Base-by-base conservation (phyloP, 495 filamentous ascomycete genomes). In the Penicillium parvum region DNA sequence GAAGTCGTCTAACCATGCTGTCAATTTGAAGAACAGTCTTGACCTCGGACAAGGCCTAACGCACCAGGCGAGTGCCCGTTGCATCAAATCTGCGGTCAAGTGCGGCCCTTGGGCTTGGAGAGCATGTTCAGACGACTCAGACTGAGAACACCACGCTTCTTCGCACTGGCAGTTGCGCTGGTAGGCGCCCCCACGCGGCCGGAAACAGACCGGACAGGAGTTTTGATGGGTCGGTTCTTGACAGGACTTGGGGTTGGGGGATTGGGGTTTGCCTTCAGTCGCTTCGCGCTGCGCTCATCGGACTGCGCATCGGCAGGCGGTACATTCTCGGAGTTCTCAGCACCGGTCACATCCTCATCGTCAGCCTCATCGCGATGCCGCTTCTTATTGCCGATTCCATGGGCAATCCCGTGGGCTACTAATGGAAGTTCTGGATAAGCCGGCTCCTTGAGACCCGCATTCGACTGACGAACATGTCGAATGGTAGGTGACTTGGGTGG, bases 331-430 rank as follows among this genome's bases (percentile, higher is more conserved):
- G 53, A 21, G 45, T 52, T 25, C 11, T 75, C 58, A 29, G 57
- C 40, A 49, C 81, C 78, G 2, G 81, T 74, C 25, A 79, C 61
- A 10, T 57, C 55, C n/a, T 65, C 61, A 21, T 68, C 65, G 71
- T 52, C 83, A 7, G 52, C 46, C 3, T 70, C 60, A 30, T 68
- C 71, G 11, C 80, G 75, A 41, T 75, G 74, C 32, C 84, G 74
- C 68, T 88, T 88, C 71, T 90, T 87, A 65, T 84, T 87, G 3
- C 64, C 55, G 55, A 90, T 78, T 22, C 85, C 85, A 56, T 88
- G 85, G 7, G 82, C 76, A 35, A 85, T 79, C 22, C 85, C 85
- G 52, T 88, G 83, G 4, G 82, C 73, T 22, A 85, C 68, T 8
- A 76, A 65, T 0, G 61, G 58, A 27, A 74, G 56, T 5, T 66